Evolutionary conservation across 495 filamentous ascomycete genomes (phyloP), one percentile per base, ranked within the genome.

Genomic region (Aspergillus wentii): DNA sequence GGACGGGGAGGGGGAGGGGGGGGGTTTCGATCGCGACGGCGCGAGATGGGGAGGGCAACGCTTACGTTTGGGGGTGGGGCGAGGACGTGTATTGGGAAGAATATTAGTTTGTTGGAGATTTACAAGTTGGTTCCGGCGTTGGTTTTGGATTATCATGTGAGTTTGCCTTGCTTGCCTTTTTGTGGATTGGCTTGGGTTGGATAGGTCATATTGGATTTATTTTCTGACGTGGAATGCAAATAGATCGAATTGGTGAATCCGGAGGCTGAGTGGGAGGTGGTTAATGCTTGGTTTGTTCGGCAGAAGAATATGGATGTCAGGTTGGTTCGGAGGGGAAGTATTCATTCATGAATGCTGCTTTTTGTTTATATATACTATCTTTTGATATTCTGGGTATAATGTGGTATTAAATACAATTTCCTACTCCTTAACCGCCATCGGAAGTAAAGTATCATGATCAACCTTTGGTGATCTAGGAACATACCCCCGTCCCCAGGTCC

Each of bases 81-180:
- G 3, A 54, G 82, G 32, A 75, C 74, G 0, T 88, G 83, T 51
- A 77, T 84, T 20, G 83, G 83, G 3, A 75, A 75, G 75, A 87
- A 89, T 46, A 86, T 89, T 36, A 76, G 73, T 33, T 49, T 86
- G 55, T 36, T 89, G 54, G 86, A 91, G 70, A 81, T 88, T 18
- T 85, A 86, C 42, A 91, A 91, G 66, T 52, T 89, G 39, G 76
- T 88, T 18, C 85, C 85, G 33, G 80, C 69, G 31, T 66, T 88
- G 44, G 51, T 88, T 40, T 58, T 76, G 49, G 64, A 70, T 37
- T 89, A 83, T 54, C 75, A 86, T 52, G 66, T 72, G 35, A 46
- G 41, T 35, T n/a, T n/a, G n/a, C n/a, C 22, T 5, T 25, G 22
- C 22, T 25, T 25, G 22, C 22, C 22, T 25, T n/a, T n/a, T n/a